Evolutionary conservation across 2,329 filamentous ascomycete genomes (phyloP).

Genomic region (Fusarium sublunatum): DNA sequence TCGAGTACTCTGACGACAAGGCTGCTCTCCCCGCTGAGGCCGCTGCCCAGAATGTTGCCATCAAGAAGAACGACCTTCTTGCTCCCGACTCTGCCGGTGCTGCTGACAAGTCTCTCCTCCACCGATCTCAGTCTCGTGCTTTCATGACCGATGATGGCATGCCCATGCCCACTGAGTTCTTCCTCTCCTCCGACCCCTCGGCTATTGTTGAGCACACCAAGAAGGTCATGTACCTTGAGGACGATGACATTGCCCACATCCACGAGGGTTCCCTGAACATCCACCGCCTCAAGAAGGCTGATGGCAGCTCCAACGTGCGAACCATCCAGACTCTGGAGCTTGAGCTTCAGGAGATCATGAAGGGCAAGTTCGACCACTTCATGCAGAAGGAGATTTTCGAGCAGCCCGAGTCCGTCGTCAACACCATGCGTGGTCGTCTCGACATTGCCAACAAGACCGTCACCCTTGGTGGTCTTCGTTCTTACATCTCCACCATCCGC

Average conservation of each 20-base stretch:
- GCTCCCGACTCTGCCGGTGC: slow-evolving; percentile 77
- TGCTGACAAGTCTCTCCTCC: slow-evolving; percentile 96
- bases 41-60: slow-evolving; percentile 93
- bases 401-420: slow-evolving; percentile 98
- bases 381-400: slow-evolving; percentile 99
- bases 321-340: slow-evolving; percentile 99
- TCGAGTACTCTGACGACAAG: slow-evolving; percentile 93
- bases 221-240: slow-evolving; percentile 99
- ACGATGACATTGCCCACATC: slow-evolving; percentile 99
- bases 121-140: slow-evolving; percentile 97
- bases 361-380: slow-evolving; percentile 99
- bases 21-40: slow-evolving; percentile 88
- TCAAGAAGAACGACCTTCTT: slow-evolving; percentile 87
- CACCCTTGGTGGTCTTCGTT: slow-evolving; percentile 92
- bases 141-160: slow-evolving; percentile 99
- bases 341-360: slow-evolving; percentile 99
- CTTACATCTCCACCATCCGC: slow-evolving; percentile 96
- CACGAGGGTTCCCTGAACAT: slow-evolving; percentile 99
- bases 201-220: slow-evolving; percentile 99
- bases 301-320: slow-evolving; percentile 95
- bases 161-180: slow-evolving; percentile 98
- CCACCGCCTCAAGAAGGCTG: slow-evolving; percentile 95
- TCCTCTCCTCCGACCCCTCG: slow-evolving; percentile 97
- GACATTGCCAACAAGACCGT: slow-evolving; percentile 94
- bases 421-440: slow-evolving; percentile 99